Percentiles rank a stretch among this genome's conserved stretches.
Evolutionary conservation across 2,329 filamentous ascomycete species (phyloP).

Genomic region (Epichloe aotearoae): DNA sequence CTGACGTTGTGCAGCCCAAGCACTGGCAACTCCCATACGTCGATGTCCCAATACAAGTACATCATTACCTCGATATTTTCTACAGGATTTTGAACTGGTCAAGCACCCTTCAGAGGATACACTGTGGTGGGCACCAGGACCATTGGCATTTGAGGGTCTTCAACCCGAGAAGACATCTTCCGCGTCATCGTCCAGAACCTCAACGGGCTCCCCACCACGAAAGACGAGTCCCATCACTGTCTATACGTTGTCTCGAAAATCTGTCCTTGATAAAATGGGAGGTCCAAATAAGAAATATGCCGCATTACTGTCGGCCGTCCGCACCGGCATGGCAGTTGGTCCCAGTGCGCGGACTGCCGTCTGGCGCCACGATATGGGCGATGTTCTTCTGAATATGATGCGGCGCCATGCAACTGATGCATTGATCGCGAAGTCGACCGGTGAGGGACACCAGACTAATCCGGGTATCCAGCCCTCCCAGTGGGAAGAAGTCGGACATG

Average conservation of each 20-base stretch:
- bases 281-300: slow-evolving; percentile 8
- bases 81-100: slow-evolving; percentile 47
- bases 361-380: slow-evolving; percentile 41
- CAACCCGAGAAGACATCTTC: slow-evolving; percentile 1
- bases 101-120: slow-evolving; percentile 37
- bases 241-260: slow-evolving; percentile 19
- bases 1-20: slow-evolving; percentile 36
- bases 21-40: slow-evolving; percentile 48
- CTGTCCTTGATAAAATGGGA: slow-evolving; percentile 15
- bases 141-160: slow-evolving; percentile 19
- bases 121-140: slow-evolving; percentile 44
- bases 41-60: slow-evolving; percentile 35
- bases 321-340: slow-evolving; percentile 16
- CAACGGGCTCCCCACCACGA: background rate
- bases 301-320: slow-evolving; percentile 9
- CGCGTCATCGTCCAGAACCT: background rate
- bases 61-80: slow-evolving; percentile 45
- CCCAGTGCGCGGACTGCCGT: slow-evolving; percentile 7
- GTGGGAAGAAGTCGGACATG: slow-evolving; percentile 30
- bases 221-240: slow-evolving; percentile 11
- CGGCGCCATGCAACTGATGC: slow-evolving; percentile 32
- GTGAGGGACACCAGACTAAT: slow-evolving; percentile 6
- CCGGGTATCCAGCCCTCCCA: slow-evolving; percentile 29
- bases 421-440: slow-evolving; percentile 20
- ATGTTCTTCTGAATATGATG: slow-evolving; percentile 36